phyloP scores from a whole-genome alignment of 441 rosid species.

The Monsonia emarginata region DNA sequence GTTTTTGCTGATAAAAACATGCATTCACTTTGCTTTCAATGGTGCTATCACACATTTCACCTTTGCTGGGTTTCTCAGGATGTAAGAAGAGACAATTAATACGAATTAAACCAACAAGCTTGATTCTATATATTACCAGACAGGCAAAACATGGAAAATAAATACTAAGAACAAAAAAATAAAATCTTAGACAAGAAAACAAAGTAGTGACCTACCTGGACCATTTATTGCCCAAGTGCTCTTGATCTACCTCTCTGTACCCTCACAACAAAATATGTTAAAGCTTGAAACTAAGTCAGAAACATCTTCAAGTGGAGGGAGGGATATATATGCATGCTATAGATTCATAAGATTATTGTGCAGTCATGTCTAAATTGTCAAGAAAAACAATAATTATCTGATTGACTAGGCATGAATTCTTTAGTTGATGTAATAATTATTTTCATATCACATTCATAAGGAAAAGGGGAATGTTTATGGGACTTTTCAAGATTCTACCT shows the following conservation, averaged over 20 bases:
- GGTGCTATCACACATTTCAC: constrained; percentile 8
- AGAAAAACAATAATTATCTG: constrained; percentile 5
- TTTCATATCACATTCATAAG: neutral
- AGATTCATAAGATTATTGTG: constrained; percentile 4
- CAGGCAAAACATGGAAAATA: neutral
- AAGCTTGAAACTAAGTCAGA: constrained; percentile 1
- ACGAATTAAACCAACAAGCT: constrained; percentile 13
- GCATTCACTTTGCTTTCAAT: constrained; percentile 21
- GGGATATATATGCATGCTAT: constrained; percentile 6
- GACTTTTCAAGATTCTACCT: constrained; percentile 19
- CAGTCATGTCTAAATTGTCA: neutral
- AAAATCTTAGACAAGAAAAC: constrained; percentile 24
- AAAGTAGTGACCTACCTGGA: constrained; percentile 21
- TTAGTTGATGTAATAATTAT: neutral
- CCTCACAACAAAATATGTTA: constrained; percentile 10
- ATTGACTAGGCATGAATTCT: neutral
- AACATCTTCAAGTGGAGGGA: constrained; percentile 6
- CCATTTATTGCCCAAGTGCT: constrained; percentile 22
- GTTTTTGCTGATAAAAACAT: constrained; percentile 16
- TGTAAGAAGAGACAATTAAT: constrained; percentile 17
- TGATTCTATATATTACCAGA: neutral
- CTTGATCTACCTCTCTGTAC: neutral
- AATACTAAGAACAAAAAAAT: neutral
- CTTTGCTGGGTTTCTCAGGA: constrained; percentile 18
- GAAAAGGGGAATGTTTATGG: constrained; percentile 3